Conservation (phyloP, 2,329 filamentous ascomycete species). For the Diaporthe ilicicola region DNA sequence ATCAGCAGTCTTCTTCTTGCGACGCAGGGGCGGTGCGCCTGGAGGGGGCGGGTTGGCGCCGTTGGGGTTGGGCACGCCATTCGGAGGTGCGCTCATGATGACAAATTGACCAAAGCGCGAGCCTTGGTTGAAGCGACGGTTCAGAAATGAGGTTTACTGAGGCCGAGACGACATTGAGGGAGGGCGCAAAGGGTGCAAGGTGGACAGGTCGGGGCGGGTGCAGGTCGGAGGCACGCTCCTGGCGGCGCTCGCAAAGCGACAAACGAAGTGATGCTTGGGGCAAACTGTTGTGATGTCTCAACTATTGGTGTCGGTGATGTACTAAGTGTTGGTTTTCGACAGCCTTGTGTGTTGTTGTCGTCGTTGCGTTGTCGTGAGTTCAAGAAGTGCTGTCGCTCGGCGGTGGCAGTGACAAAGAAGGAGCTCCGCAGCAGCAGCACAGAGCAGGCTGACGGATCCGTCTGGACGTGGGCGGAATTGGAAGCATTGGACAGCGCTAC, state of each 20-base stretch:
- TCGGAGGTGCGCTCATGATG: constrained; percentile 55
- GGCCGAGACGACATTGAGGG: not conserved
- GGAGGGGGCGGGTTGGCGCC: constrained; percentile 35
- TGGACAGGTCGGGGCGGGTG: not conserved
- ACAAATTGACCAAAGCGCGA: not conserved
- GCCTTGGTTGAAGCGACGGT: not conserved
- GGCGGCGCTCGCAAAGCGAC: not conserved
- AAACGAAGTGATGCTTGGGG: not conserved
- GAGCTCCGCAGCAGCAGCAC: constrained; percentile 12
- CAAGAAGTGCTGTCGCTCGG: not conserved
- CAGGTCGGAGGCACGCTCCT: constrained; percentile 11
- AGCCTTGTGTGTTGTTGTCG: not conserved
- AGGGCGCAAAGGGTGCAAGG: not conserved
- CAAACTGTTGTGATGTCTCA: not conserved
- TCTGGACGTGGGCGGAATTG: not conserved
- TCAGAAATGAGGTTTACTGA: not conserved
- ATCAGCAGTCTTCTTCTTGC: constrained; percentile 61
- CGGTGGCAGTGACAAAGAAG: constrained; percentile 11
- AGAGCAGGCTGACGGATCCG: constrained; percentile 13
- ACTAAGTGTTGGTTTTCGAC: not conserved
- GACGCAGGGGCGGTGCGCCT: constrained; percentile 48
- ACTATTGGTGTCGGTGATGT: too few relatives aligned
- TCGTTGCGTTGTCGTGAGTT: not conserved
- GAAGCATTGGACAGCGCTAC: not conserved
- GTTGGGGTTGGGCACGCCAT: constrained; percentile 40